Evolutionary conservation across 2,329 filamentous ascomycete genomes (phyloP), one percentile per base, ranked within the genome.

Genomic region (Elsinoe arachidis): DNA sequence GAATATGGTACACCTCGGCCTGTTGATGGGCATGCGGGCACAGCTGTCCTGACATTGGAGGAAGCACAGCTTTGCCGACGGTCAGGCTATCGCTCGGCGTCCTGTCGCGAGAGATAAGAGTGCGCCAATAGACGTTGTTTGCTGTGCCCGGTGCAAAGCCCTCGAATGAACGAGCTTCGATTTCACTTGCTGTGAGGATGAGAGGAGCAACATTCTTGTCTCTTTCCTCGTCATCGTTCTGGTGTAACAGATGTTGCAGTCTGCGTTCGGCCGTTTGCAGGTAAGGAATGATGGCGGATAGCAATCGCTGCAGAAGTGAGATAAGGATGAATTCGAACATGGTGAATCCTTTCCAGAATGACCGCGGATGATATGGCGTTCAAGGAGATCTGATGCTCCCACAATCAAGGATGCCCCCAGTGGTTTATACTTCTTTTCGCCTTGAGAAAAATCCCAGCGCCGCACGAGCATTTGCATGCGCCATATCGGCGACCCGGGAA

Each of bases 1-100:
- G 64, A 15, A 77, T 63, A 55, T 76, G 65, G 54, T 76, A 77
- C 1, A 77, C 66, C 61, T 76, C 74, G 0, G 74, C 69, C 37
- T 76, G 74, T 3, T 58, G 41, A 55, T 76, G 74, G 0, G 70
- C 66, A 60, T 77, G 74, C 1, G 61, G 59, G 41, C 68, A 69
- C 5, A 75, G 63, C 56, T 70, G 63, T 6, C 73, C 74, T 6
- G 61, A 66, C 4, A 51, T 43, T 1, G 67, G 63, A 1, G 67
- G 66, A 57, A 68, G 73, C 1, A 63, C 64, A 1, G 70, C 73
- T 14, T 75, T 69, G 0, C 74, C 74, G 1, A 68, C 66, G 2
- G 65, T 72, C 17, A 76, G 62, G 4, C 70, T 67, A 52, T 69
- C 63, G 0, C 69, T 71, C 2, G 63, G 57, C 1, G 73, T 74